Evolutionary conservation across 345 rosid genomes (phyloP).

Genomic region (Luvunga scandens): DNA sequence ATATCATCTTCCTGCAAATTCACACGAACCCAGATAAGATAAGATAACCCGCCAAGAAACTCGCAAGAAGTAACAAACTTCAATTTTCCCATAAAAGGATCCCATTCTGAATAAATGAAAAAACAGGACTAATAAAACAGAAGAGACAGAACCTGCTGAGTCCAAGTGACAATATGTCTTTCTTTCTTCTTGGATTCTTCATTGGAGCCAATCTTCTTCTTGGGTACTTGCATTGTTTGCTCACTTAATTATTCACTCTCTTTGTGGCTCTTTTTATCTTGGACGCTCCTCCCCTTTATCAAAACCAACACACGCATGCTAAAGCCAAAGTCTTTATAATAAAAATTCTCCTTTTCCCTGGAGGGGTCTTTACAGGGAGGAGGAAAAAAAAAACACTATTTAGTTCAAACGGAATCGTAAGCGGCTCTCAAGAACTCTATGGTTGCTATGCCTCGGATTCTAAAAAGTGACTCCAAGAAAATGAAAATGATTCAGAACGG

Average conservation of each 20-base stretch:
- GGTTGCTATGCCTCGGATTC: constrained; percentile 49
- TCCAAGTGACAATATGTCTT: constrained; percentile 79
- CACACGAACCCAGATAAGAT: constrained; percentile 27
- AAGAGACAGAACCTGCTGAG: constrained; percentile 51
- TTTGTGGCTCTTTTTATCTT: constrained; percentile 19
- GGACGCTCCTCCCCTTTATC: constrained; percentile 64
- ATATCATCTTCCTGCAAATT: constrained; percentile 85
- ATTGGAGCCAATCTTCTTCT: constrained; percentile 42
- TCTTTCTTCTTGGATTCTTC: constrained; percentile 90
- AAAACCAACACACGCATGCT: constrained; percentile 49
- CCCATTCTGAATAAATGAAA: not conserved
- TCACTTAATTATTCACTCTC: constrained; percentile 16
- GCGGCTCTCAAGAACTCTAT: constrained; percentile 22
- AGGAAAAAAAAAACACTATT: constrained; percentile 25
- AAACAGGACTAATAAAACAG: not conserved
- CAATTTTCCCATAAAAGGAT: not conserved
- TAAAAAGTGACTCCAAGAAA: constrained; percentile 17
- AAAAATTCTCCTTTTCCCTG: constrained; percentile 2
- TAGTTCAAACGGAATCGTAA: constrained; percentile 44
- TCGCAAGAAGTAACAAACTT: not conserved
- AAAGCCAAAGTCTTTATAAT: constrained; percentile 40
- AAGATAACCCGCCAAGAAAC: not conserved
- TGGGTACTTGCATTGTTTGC: constrained; percentile 48
- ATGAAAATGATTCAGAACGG: not conserved
- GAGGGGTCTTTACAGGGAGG: constrained; percentile 6